Conservation (phyloP, 2,329 filamentous ascomycete genomes). For the Madurella fahalii region DNA sequence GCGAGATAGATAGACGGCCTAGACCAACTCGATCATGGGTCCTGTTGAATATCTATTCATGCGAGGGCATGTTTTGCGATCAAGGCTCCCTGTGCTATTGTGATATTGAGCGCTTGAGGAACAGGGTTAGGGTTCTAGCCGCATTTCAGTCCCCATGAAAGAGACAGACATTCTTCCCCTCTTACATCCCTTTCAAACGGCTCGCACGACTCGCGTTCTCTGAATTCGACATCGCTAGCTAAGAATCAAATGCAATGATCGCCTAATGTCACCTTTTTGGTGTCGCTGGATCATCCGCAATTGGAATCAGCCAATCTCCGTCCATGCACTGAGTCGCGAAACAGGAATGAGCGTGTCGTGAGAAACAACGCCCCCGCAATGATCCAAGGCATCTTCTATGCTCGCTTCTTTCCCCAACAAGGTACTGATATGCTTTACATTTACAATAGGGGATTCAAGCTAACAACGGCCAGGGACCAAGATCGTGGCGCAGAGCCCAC, state of each 20-base stretch:
- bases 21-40: too few species aligned
- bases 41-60: too few species aligned
- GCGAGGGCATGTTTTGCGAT: too few species aligned
- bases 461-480: slow-evolving; percentile 49
- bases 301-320: neutral
- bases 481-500: slow-evolving; percentile 59
- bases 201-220: too few species aligned
- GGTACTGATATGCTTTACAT: slow-evolving; percentile 37
- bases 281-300: neutral
- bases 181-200: too few species aligned
- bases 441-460: neutral
- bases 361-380: slow-evolving; percentile 36
- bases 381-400: slow-evolving; percentile 69
- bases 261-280: neutral
- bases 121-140: slow-evolving; percentile 16
- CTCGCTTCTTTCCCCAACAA: slow-evolving; percentile 63
- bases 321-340: neutral
- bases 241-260: too few species aligned
- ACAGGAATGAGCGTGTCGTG: neutral
- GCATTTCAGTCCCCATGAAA: too few species aligned
- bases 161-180: too few species aligned
- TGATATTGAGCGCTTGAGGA: too few species aligned
- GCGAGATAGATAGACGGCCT: too few species aligned
- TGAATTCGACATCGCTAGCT: too few species aligned
- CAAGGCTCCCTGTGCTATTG: too few species aligned